Conservation (phyloP, 2,329 filamentous ascomycete genomes). For the Colletotrichum nymphaeae region DNA sequence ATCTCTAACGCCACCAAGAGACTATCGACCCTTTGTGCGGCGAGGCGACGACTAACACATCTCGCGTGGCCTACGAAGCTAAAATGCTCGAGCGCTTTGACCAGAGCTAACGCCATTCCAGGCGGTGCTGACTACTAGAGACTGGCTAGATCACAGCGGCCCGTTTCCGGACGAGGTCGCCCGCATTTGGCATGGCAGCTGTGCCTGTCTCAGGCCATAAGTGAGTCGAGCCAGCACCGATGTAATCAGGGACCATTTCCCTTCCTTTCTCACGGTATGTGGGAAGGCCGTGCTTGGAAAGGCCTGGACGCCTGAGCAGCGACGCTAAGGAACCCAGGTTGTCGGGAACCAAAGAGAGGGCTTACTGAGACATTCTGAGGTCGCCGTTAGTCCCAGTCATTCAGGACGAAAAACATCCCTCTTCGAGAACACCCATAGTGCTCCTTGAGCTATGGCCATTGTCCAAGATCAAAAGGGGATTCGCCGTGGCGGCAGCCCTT, state of each 20-base stretch:
- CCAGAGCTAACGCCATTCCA: neutral
- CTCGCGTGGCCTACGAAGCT: neutral
- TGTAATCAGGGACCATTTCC: neutral
- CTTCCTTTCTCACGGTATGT: neutral
- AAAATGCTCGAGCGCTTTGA: neutral
- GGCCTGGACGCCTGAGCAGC: neutral
- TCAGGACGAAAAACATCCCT: neutral
- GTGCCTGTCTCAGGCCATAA: neutral
- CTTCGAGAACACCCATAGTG: neutral
- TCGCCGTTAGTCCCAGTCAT: neutral
- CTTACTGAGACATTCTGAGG: neutral
- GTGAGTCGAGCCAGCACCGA: neutral
- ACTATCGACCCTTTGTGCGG: conserved; percentile 1
- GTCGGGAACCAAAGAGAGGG: neutral
- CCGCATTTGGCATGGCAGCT: neutral
- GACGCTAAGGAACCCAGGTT: neutral
- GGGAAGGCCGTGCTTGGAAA: neutral
- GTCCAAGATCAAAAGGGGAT: neutral
- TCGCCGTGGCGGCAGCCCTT: neutral
- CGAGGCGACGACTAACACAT: conserved; percentile 7
- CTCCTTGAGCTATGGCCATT: neutral
- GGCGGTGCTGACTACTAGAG: neutral
- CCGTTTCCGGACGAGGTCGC: neutral
- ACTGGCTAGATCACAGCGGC: neutral
- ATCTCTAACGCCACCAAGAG: neutral